Conservation (phyloP, 1,139 yeast genomes). For the Scheffersomyces segobiensis region DNA sequence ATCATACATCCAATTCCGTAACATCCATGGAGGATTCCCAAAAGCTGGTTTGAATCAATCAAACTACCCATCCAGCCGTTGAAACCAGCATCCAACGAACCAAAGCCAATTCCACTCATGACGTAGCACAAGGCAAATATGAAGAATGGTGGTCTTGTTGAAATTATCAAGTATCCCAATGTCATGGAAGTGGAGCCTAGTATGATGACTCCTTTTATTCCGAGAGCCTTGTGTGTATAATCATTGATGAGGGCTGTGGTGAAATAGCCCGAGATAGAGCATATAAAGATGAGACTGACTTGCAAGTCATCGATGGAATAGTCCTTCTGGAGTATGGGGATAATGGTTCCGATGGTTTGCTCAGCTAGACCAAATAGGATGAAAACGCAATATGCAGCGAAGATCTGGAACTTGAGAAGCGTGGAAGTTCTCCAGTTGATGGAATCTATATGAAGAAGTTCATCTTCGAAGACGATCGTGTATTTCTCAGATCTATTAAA, state of each 20-base stretch:
- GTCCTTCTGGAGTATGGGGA: slow-evolving; percentile 48
- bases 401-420: slow-evolving; percentile 40
- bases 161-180: slow-evolving; percentile 25
- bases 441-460: slow-evolving; percentile 32
- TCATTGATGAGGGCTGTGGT: slow-evolving; percentile 40
- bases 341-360: slow-evolving; percentile 57
- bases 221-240: slow-evolving; percentile 29
- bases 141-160: slow-evolving; percentile 36
- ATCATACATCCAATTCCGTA: slow-evolving; percentile 71
- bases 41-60: slow-evolving; percentile 56
- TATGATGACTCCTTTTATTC: slow-evolving; percentile 39
- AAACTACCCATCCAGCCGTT: slow-evolving; percentile 62
- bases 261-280: slow-evolving; percentile 40
- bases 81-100: slow-evolving; percentile 59
- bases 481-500: slow-evolving; percentile 3
- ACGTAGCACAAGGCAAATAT: slow-evolving; percentile 38
- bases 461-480: slow-evolving; percentile 26
- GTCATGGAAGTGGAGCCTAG: slow-evolving; percentile 35
- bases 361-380: slow-evolving; percentile 55
- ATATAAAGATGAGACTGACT: slow-evolving; percentile 36
- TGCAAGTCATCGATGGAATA: slow-evolving; percentile 46
- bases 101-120: slow-evolving; percentile 58
- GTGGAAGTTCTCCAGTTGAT: slow-evolving; percentile 41
- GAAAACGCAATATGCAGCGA: slow-evolving; percentile 38
- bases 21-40: slow-evolving; percentile 67